Evolutionary conservation across 768 basidiomycete species (phyloP).

Genomic region (Tricholoma flavovirens): DNA sequence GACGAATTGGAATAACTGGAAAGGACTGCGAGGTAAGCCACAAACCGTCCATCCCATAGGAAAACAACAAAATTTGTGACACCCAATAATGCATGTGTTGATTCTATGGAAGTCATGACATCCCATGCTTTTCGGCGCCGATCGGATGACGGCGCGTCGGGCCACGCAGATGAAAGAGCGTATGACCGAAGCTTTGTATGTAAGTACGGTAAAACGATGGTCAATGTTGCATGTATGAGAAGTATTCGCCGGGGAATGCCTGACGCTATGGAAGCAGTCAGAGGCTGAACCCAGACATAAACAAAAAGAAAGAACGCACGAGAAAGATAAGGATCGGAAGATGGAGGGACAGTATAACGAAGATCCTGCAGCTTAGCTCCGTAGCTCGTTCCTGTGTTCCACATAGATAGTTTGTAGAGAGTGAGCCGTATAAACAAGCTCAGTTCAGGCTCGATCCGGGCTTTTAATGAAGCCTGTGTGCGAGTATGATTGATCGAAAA

Average conservation of each 20-base stretch:
- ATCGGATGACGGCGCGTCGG: slow-evolving; percentile 82
- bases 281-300: slow-evolving; percentile 1
- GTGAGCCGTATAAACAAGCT: slow-evolving; percentile 60
- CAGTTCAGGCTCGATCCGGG: slow-evolving; percentile 72
- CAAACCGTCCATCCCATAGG: slow-evolving; percentile 77
- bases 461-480: slow-evolving; percentile 48
- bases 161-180: slow-evolving; percentile 85
- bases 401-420: slow-evolving; percentile 79
- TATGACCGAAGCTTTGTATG: slow-evolving; percentile 67
- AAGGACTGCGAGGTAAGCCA: neutral
- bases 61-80: slow-evolving; percentile 80
- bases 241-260: slow-evolving; percentile 59
- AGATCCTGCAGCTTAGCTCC: slow-evolving; percentile 81
- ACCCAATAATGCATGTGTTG: slow-evolving; percentile 53
- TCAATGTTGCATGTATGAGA: slow-evolving; percentile 63
- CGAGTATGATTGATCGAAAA: neutral
- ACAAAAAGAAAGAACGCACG: slow-evolving; percentile 28
- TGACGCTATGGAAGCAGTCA: slow-evolving; percentile 40
- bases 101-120: slow-evolving; percentile 59
- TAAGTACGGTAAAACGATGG: slow-evolving; percentile 73
- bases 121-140: slow-evolving; percentile 70
- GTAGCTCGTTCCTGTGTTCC: slow-evolving; percentile 76
- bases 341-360: slow-evolving; percentile 41
- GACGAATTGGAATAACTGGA: neutral
- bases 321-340: slow-evolving; percentile 19